A percentile compares a stretch with the other conserved stretches of the same genome.
These are phyloP conservation scores for Xylaria sp. DNA, from an alignment of 2,329 filamentous ascomycete species.

Conservation along the genomic window DNA sequence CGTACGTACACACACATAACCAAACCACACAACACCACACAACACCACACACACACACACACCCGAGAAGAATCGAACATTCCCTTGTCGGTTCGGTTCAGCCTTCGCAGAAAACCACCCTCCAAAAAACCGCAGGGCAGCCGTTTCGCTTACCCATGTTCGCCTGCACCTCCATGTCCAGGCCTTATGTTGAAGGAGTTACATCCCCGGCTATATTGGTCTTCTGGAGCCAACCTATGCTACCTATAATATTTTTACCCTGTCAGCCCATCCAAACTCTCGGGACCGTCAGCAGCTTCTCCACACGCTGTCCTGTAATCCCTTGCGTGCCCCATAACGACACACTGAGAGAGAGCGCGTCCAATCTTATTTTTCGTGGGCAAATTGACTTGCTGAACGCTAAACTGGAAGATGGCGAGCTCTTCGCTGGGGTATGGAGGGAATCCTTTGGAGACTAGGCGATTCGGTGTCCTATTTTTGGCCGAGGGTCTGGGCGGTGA, in stretches of 20 bases:
- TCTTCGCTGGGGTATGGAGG: neutral
- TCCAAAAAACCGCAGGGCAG: neutral
- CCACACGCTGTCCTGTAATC: neutral
- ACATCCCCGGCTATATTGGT: conserved; percentile 9
- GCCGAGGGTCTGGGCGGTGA: neutral
- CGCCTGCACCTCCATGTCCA: neutral
- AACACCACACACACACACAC: no score
- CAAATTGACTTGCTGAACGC: neutral
- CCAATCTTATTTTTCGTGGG: neutral
- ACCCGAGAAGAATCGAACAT: no score
- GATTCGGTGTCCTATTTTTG: neutral
- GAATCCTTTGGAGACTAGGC: neutral
- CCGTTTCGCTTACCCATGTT: conserved; percentile 1
- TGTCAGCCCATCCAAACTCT: conserved; percentile 24
- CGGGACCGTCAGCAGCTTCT: conserved; percentile 23
- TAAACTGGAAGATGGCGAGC: neutral
- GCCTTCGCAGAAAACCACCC: conserved; percentile 14
- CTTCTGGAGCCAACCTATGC: no score
- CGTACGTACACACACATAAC: no score
- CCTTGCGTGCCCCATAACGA: neutral
- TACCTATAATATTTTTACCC: no score
- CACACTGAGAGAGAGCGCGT: neutral
- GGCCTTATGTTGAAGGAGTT: conserved; percentile 8
- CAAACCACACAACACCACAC: no score
- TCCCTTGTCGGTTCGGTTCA: neutral